These are phyloP conservation scores for Podila horticola DNA, from an alignment of 192 early-diverging fungal genomes.

Conservation along the genomic window DNA sequence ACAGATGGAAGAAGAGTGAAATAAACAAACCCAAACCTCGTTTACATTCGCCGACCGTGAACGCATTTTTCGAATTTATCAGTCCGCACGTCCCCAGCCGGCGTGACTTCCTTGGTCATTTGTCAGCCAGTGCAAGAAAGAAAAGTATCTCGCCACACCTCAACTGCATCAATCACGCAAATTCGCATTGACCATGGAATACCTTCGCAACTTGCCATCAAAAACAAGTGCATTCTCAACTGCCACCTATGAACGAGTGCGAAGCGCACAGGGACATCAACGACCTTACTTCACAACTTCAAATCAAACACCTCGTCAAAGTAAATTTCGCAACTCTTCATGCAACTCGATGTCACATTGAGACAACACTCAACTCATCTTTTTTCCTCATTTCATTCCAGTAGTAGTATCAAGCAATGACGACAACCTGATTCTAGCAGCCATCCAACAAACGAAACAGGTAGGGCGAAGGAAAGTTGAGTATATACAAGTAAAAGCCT, in stretches of 20 bases:
- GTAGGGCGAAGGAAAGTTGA: background rate
- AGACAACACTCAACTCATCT: background rate
- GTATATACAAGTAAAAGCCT: too few species aligned
- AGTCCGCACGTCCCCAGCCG: too few species aligned
- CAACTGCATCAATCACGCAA: background rate
- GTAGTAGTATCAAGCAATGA: background rate
- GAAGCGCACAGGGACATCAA: background rate
- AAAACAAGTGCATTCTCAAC: conserved; percentile 5
- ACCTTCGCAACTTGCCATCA: conserved; percentile 2
- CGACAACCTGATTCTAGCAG: background rate
- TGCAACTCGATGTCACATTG: background rate
- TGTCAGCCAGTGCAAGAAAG: too few species aligned
- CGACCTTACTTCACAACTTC: background rate
- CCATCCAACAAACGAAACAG: background rate
- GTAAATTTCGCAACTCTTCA: background rate
- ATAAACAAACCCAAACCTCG: too few species aligned
- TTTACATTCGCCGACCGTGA: too few species aligned
- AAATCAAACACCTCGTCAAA: background rate
- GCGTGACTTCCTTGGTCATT: too few species aligned
- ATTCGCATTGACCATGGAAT: background rate
- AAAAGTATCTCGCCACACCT: background rate
- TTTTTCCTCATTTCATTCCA: background rate
- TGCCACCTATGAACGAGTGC: conserved; percentile 1
- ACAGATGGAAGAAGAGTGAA: too few species aligned
- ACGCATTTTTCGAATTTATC: too few species aligned